Evolutionary conservation across 345 rosid species (phyloP).

Genomic region (Boechera stricta): DNA sequence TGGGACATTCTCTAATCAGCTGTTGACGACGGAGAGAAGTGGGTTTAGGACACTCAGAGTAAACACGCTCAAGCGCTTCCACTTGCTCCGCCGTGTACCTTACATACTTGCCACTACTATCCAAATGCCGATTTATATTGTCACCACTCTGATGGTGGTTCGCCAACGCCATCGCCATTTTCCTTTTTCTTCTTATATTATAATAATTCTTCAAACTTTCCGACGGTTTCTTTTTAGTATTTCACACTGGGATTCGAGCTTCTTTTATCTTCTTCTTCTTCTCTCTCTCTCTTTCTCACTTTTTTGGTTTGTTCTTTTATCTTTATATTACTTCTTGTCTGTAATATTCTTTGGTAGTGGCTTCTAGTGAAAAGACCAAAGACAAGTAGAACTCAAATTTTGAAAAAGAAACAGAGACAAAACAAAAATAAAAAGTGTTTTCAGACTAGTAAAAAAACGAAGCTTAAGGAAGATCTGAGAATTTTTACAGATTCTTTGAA

Average conservation of each 20-base stretch:
- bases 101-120: constrained; percentile 81
- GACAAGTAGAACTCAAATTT: constrained; percentile 34
- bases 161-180: constrained; percentile 84
- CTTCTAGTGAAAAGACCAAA: constrained; percentile 34
- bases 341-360: constrained; percentile 39
- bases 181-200: background rate
- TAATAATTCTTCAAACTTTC: background rate
- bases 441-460: background rate
- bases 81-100: constrained; percentile 43
- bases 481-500: constrained; percentile 26
- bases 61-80: constrained; percentile 42
- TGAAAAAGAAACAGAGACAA: background rate
- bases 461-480: constrained; percentile 40
- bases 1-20: constrained; percentile 89
- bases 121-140: constrained; percentile 73
- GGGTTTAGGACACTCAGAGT: constrained; percentile 91
- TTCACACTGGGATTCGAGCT: background rate
- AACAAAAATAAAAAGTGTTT: background rate
- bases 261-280: constrained; percentile 1
- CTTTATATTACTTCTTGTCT: constrained; percentile 11
- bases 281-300: background rate
- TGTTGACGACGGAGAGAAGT: constrained; percentile 90
- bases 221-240: constrained; percentile 8
- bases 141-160: constrained; percentile 73
- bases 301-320: background rate